These are phyloP conservation scores for Lactarius vividus DNA, from an alignment of 768 basidiomycete species.

Conservation along the genomic window DNA sequence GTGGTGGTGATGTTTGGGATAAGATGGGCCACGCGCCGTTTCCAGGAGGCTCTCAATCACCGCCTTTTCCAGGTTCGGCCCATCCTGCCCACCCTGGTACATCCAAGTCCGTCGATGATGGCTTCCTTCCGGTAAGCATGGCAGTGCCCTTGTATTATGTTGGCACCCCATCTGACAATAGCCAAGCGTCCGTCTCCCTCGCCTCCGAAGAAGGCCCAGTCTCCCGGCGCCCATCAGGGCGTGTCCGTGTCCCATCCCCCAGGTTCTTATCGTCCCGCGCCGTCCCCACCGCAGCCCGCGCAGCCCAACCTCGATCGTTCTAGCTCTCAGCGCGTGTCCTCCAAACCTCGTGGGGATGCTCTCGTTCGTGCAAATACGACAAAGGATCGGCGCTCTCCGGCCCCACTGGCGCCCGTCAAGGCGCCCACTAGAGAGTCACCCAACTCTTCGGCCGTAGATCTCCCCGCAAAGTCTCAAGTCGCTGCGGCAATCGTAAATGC, in stretches of 20 bases:
- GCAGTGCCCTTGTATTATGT: neutral
- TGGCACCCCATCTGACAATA: conserved; percentile 19
- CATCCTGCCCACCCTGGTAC: conserved; percentile 23
- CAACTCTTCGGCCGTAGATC: conserved; percentile 21
- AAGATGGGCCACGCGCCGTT: conserved; percentile 58
- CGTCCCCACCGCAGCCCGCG: conserved; percentile 63
- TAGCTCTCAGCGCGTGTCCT: conserved; percentile 71
- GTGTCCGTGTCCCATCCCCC: conserved; percentile 39
- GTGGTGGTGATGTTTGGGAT: conserved; percentile 77
- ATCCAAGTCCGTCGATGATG: conserved; percentile 46
- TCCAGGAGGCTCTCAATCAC: conserved; percentile 28
- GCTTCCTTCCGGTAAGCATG: conserved; percentile 54
- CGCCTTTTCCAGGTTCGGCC: conserved; percentile 17
- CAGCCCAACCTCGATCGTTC: conserved; percentile 81
- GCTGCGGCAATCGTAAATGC: neutral
- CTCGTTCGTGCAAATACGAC: conserved; percentile 69
- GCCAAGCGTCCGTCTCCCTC: conserved; percentile 41
- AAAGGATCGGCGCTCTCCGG: conserved; percentile 52
- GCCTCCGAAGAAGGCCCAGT: conserved; percentile 41
- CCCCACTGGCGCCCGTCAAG: conserved; percentile 30
- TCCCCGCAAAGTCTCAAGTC: conserved; percentile 12
- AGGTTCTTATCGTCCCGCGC: conserved; percentile 69
- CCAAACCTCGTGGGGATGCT: conserved; percentile 39
- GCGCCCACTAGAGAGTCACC: conserved; percentile 20
- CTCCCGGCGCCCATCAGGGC: conserved; percentile 29